Evolutionary conservation across 2,329 filamentous ascomycete species (phyloP).

Genomic region (Epichloe glyceriae): DNA sequence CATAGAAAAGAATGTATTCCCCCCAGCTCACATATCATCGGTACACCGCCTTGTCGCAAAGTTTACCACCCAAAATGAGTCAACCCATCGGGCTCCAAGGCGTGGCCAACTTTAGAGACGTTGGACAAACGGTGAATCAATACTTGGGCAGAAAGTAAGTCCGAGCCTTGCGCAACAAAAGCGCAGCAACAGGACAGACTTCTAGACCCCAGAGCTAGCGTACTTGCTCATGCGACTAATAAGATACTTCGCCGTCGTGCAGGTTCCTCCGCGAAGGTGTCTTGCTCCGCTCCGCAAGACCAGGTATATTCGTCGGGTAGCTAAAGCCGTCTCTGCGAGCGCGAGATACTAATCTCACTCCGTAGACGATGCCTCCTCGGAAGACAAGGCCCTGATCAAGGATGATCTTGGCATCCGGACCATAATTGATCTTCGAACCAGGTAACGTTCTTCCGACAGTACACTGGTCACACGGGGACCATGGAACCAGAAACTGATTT

Average conservation of each 20-base stretch:
- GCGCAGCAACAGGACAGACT: neutral
- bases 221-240: too few species aligned
- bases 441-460: conserved; percentile 29
- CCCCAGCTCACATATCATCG: too few species aligned
- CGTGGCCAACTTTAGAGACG: conserved; percentile 65
- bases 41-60: too few species aligned
- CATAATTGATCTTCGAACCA: conserved; percentile 68
- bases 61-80: conserved; percentile 2
- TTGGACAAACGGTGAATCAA: conserved; percentile 53
- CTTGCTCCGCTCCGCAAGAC: conserved; percentile 56
- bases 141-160: conserved; percentile 40
- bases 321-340: too few species aligned
- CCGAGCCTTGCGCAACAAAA: neutral
- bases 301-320: conserved; percentile 24
- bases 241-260: neutral
- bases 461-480: too few species aligned
- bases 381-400: conserved; percentile 48
- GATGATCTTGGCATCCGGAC: conserved; percentile 52
- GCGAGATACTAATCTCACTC: too few species aligned
- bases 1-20: too few species aligned
- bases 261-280: conserved; percentile 41
- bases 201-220: neutral
- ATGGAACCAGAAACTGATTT: neutral
- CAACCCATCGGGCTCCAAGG: conserved; percentile 11
- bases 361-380: conserved; percentile 56